These are phyloP conservation scores for Protomyces pachydermus DNA, from an alignment of 1,139 yeast genomes.

Conservation along the genomic window DNA sequence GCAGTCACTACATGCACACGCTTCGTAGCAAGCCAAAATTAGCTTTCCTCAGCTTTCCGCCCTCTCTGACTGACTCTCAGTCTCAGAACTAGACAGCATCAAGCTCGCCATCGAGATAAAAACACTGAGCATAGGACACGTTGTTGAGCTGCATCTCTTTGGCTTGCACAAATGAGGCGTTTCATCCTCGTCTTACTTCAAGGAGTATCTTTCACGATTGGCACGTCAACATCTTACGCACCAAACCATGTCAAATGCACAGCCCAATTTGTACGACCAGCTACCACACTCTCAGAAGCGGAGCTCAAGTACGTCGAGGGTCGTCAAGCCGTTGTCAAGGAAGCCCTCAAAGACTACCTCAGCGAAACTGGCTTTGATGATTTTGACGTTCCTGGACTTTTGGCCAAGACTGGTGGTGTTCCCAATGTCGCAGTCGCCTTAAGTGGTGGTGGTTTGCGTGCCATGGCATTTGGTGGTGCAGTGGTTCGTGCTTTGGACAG, in stretches of 20 bases:
- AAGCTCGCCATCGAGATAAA: no score
- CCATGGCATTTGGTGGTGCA: slow-evolving; percentile 87
- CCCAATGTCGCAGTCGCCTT: slow-evolving; percentile 66
- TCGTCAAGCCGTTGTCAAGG: slow-evolving; percentile 52
- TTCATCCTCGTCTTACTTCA: no score
- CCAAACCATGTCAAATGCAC: not conserved
- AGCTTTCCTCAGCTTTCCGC: no score
- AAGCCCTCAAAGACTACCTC: slow-evolving; percentile 53
- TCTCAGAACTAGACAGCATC: no score
- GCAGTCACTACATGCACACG: no score
- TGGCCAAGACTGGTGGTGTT: slow-evolving; percentile 43
- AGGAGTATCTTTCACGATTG: no score
- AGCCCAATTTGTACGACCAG: slow-evolving; percentile 33
- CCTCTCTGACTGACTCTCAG: no score
- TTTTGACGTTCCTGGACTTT: slow-evolving; percentile 44
- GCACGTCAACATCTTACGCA: no score
- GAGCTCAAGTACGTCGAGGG: slow-evolving; percentile 32
- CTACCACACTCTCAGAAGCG: slow-evolving; percentile 20
- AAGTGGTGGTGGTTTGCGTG: slow-evolving; percentile 90
- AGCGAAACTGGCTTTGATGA: slow-evolving; percentile 55
- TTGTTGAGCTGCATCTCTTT: no score
- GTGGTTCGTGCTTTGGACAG: slow-evolving; percentile 72
- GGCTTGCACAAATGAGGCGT: no score
- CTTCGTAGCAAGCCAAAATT: no score
- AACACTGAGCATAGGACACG: no score